Evolutionary conservation across 441 rosid species (phyloP), one percentile per base, ranked within the genome.

Genomic region (Populus hybrid): DNA sequence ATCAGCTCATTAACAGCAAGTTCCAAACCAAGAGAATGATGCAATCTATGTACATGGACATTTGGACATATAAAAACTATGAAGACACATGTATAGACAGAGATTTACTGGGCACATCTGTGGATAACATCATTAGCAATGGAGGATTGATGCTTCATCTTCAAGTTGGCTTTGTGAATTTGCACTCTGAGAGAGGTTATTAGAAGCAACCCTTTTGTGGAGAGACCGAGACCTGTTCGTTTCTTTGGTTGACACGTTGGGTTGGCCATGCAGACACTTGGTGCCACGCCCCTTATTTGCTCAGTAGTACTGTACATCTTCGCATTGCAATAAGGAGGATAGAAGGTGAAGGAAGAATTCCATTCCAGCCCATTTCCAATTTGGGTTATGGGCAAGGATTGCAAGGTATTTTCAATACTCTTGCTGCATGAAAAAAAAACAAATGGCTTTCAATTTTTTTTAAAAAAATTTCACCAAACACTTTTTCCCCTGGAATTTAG

Each of bases 141-240:
- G 94, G 96, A 83, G 82, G 98, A 96, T n/a, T 90, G 86, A 78
- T 89, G 93, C 92, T 93, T 93, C 91, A 80, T 90, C 79, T 79
- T 77, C 6, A 30, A 18, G 9, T 23, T 61, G 16, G 6, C 20
- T 46, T 12, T 46, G 20, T 24, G 16, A 34, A 28, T 40, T 1
- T 12, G 18, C 57, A 46, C 57, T 46, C 57, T 46, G 5, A 23
- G 7, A 8, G 46, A 42, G 46, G 6, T 2, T 4, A 46, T 6
- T 6, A 36, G 40, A 67, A 30, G 67, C 28, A 65, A 68, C 32
- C 75, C 65, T 28, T 74, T n/a, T 74, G 23, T 1, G 5, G 73
- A 72, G 75, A 53, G 57, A 4, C 57, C 28, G 26, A 21, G 34
- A 20, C 23, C 46, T 71, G 77, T 21, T 32, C 0, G 30, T 26